Evolutionary conservation across 345 rosid genomes (phyloP).

Genomic region (Syzygium jambos): DNA sequence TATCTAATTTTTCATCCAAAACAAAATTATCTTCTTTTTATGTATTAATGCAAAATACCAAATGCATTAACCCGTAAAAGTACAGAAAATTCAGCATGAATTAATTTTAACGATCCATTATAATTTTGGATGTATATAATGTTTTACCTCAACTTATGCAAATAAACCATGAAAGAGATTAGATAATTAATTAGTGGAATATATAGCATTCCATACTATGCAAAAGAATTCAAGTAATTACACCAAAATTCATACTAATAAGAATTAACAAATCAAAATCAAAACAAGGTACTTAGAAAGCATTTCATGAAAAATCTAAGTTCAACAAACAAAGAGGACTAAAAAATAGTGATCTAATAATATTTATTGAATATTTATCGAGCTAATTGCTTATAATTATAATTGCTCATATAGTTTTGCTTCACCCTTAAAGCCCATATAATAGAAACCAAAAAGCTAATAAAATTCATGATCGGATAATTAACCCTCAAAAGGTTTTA

Average conservation of each 20-base stretch:
- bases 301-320: background rate
- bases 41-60: background rate
- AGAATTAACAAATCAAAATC: background rate
- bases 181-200: background rate
- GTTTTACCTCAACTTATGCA: background rate
- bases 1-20: background rate
- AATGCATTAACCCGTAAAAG: accelerated
- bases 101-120: background rate
- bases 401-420: background rate
- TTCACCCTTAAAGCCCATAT: background rate
- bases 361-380: background rate
- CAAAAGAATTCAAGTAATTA: background rate
- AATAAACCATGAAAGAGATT: background rate
- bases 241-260: background rate
- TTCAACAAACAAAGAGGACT: background rate
- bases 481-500: background rate
- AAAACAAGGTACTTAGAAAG: background rate
- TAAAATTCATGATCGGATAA: background rate
- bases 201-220: background rate
- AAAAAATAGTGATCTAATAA: background rate
- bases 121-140: background rate
- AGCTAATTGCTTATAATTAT: background rate
- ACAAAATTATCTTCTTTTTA: background rate
- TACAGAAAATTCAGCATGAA: background rate
- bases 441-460: background rate